Evolutionary conservation across 2,329 filamentous ascomycete genomes (phyloP).

Genomic region (Talaromyces pinophilus): DNA sequence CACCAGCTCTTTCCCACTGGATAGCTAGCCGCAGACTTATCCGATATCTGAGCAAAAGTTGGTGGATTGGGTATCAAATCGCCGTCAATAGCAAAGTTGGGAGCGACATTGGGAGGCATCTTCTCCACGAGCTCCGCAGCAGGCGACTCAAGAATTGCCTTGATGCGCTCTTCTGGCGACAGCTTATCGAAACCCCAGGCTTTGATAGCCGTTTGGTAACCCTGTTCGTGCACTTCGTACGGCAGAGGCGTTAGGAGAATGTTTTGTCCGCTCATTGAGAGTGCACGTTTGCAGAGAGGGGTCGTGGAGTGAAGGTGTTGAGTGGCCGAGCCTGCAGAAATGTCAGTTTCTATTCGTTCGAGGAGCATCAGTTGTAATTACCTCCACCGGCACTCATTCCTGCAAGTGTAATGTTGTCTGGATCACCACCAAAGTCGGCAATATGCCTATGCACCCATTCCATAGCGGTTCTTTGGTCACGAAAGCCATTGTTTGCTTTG

Average conservation of each 20-base stretch:
- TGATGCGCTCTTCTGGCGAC: conserved; percentile 44
- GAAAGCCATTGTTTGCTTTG: conserved; percentile 48
- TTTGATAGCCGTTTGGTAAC: conserved; percentile 45
- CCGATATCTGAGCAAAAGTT: conserved; percentile 30
- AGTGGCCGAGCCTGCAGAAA: conserved; percentile 20
- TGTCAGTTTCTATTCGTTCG: neutral
- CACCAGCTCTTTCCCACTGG: conserved; percentile 51
- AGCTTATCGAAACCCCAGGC: conserved; percentile 43
- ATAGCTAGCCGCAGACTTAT: conserved; percentile 29
- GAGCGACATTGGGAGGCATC: conserved; percentile 38
- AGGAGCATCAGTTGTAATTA: conserved; percentile 24
- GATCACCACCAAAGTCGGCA: conserved; percentile 45
- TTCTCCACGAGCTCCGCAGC: conserved; percentile 46
- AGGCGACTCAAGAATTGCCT: conserved; percentile 45
- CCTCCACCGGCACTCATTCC: conserved; percentile 53
- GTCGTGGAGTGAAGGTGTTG: conserved; percentile 40
- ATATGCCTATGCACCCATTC: conserved; percentile 47
- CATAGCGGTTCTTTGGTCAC: conserved; percentile 51
- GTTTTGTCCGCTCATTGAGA: conserved; percentile 48
- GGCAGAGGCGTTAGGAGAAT: conserved; percentile 47
- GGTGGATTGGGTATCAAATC: conserved; percentile 40
- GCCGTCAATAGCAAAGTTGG: conserved; percentile 46
- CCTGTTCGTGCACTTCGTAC: conserved; percentile 41
- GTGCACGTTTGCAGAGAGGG: conserved; percentile 46
- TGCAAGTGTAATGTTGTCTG: conserved; percentile 43